These are phyloP conservation scores for Lolium multiflorum DNA, from an alignment of 176 grass and related monocot species.

Conservation along the genomic window DNA sequence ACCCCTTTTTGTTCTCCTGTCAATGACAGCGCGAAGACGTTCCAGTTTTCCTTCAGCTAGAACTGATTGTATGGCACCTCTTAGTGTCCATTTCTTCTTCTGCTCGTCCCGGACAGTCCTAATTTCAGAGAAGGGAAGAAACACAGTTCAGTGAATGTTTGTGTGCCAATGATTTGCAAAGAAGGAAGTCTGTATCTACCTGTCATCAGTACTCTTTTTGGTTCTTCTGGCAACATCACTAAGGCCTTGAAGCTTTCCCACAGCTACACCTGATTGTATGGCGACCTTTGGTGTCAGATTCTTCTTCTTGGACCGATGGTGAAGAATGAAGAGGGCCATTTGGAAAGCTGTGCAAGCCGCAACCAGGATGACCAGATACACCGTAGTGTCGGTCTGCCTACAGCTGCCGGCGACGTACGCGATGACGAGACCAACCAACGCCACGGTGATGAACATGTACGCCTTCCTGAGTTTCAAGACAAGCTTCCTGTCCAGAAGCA, in stretches of 20 bases:
- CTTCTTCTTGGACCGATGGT: background rate
- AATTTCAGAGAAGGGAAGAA: background rate
- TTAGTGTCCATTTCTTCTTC: background rate
- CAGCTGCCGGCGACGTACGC: background rate
- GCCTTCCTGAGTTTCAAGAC: background rate
- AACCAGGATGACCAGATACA: background rate
- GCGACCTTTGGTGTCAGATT: background rate
- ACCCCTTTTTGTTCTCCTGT: background rate
- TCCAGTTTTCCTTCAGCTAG: background rate
- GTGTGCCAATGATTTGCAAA: background rate
- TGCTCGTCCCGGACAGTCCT: background rate
- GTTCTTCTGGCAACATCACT: background rate
- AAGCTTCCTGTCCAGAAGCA: conserved; percentile 20
- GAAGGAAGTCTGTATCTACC: background rate
- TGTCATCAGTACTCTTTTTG: background rate
- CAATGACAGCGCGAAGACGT: background rate
- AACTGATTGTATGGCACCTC: background rate
- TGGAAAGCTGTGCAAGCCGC: background rate
- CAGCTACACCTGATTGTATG: background rate
- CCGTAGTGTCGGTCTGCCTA: background rate
- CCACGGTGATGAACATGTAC: background rate
- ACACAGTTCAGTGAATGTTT: background rate
- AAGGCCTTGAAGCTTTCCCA: background rate
- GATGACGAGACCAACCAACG: background rate
- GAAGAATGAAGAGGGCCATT: background rate